Percentiles rank a stretch among this genome's conserved stretches.
Conservation (phyloP, 2,329 filamentous ascomycete genomes). For the Alternaria sp. region DNA sequence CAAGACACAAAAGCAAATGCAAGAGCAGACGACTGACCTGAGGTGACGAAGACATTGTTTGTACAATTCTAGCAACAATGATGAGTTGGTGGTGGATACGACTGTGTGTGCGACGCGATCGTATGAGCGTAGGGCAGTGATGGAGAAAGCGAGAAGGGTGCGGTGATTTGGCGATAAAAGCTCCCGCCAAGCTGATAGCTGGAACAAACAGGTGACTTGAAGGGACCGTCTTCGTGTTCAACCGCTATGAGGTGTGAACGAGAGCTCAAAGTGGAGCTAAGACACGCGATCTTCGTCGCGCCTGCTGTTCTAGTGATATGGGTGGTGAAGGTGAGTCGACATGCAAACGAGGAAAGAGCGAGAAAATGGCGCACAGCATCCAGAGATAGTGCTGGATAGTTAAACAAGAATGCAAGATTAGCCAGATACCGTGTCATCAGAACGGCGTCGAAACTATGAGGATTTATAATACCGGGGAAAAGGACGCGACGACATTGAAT, state of each 20-base stretch:
- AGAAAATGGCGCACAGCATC: background rate
- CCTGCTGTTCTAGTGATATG: slow-evolving; percentile 11
- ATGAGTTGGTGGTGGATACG: background rate
- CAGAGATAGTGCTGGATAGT: background rate
- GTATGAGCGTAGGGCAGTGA: background rate
- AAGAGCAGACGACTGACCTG: slow-evolving; percentile 19
- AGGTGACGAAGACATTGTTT: slow-evolving; percentile 11
- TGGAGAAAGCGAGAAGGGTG: background rate
- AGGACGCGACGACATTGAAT: background rate
- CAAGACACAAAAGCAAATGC: background rate
- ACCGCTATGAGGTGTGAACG: background rate
- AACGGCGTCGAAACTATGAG: background rate
- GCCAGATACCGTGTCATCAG: background rate
- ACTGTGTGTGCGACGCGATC: background rate
- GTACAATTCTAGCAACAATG: background rate
- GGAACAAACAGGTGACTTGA: background rate
- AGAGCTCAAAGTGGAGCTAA: slow-evolving; percentile 1
- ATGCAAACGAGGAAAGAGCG: slow-evolving; percentile 2
- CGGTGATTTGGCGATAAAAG: background rate
- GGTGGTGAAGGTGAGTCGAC: slow-evolving; percentile 9
- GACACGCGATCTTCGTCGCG: slow-evolving; percentile 1
- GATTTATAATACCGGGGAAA: background rate
- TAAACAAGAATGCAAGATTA: background rate
- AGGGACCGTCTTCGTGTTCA: background rate
- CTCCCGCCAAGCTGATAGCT: slow-evolving; percentile 8